These are phyloP conservation scores for Corynascus novoguineensis DNA, from an alignment of 495 filamentous ascomycete genomes.

Conservation along the genomic window DNA sequence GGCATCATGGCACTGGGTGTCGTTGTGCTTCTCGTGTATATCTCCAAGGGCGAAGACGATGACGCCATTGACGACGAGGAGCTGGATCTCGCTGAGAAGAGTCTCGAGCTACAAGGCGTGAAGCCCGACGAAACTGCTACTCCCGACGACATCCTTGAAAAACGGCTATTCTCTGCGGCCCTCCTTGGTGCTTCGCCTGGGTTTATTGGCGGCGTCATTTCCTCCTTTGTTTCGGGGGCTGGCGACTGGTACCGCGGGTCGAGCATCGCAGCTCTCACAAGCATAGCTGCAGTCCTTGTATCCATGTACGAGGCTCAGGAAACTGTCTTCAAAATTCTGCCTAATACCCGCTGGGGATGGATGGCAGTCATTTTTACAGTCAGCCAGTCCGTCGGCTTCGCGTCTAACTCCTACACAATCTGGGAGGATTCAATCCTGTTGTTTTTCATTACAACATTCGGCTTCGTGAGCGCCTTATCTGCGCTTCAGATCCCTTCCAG, in stretches of 20 bases:
- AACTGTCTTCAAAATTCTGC: constrained; percentile 56
- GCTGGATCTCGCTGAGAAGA: constrained; percentile 41
- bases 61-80: constrained; percentile 40
- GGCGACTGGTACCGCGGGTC: constrained; percentile 38
- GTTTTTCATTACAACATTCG: constrained; percentile 87
- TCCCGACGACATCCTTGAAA: constrained; percentile 32
- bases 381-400: constrained; percentile 82
- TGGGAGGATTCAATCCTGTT: constrained; percentile 97
- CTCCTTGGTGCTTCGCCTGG: constrained; percentile 28
- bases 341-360: constrained; percentile 81
- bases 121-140: constrained; percentile 23
- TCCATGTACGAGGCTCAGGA: constrained; percentile 48
- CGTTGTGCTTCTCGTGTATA: constrained; percentile 62
- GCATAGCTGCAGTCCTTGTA: constrained; percentile 55
- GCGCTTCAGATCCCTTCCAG: constrained; percentile 62
- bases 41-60: constrained; percentile 45
- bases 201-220: constrained; percentile 26
- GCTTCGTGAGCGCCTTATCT: constrained; percentile 60
- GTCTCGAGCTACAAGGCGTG: constrained; percentile 34
- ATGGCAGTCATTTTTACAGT: constrained; percentile 73
- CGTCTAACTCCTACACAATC: constrained; percentile 96
- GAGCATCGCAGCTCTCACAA: constrained; percentile 52
- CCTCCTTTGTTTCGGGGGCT: constrained; percentile 26
- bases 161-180: constrained; percentile 32
- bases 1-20: constrained; percentile 62